Conservation (phyloP, 345 rosid genomes). For the Cochlearia excelsa region DNA sequence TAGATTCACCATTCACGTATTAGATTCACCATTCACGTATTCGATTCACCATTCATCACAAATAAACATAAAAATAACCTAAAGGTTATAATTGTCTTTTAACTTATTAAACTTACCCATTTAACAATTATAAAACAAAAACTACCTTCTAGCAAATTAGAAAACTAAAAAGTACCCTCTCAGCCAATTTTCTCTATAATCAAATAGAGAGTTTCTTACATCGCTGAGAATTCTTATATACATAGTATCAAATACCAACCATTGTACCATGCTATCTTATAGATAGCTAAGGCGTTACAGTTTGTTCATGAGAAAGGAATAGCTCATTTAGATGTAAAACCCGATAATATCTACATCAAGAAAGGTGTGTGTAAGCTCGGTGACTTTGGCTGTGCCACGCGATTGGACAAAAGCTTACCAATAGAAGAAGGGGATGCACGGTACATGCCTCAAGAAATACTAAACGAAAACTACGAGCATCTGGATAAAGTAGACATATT, state of each 20-base stretch:
- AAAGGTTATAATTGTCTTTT: too few relatives aligned
- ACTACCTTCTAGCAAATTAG: too few relatives aligned
- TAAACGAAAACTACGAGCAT: constrained; percentile 78
- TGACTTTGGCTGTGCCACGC: constrained; percentile 96
- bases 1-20: too few relatives aligned
- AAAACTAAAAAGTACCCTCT: too few relatives aligned
- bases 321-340: constrained; percentile 95
- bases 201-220: background rate
- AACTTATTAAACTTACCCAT: too few relatives aligned
- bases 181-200: background rate
- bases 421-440: constrained; percentile 98
- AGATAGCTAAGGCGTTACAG: constrained; percentile 84
- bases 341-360: constrained; percentile 90
- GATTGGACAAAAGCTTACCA: constrained; percentile 72
- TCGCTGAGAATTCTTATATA: background rate
- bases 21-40: too few relatives aligned
- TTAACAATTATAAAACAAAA: too few relatives aligned
- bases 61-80: too few relatives aligned
- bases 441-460: constrained; percentile 97
- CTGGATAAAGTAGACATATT: constrained; percentile 92
- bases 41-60: too few relatives aligned
- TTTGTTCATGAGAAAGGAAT: constrained; percentile 77
- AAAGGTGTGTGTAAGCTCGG: constrained; percentile 81
- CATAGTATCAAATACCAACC: background rate
- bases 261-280: constrained; percentile 28